Conservation (phyloP, 371 early-diverging fungal genomes). For the Mortierella sp. region DNA sequence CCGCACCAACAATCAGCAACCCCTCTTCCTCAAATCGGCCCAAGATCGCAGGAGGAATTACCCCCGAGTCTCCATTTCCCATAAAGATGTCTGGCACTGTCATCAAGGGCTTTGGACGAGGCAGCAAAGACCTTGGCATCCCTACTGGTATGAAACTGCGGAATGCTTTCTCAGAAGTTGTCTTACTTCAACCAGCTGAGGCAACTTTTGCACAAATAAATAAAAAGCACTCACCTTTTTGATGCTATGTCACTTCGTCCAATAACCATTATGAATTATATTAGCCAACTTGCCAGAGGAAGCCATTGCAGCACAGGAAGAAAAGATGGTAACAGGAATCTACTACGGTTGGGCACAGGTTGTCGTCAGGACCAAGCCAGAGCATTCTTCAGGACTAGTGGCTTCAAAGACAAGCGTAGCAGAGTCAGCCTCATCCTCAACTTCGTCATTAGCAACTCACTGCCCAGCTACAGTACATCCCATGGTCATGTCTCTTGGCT, state of each 20-base stretch:
- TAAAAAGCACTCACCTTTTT: neutral
- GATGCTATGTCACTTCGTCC: neutral
- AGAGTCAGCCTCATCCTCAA: constrained; percentile 22
- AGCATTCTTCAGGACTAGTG: constrained; percentile 8
- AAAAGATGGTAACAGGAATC: constrained; percentile 85
- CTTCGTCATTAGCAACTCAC: constrained; percentile 35
- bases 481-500: constrained; percentile 98
- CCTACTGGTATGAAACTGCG: constrained; percentile 85
- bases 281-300: constrained; percentile 92
- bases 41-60: constrained; percentile 69
- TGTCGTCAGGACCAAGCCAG: constrained; percentile 44
- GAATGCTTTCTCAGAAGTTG: neutral
- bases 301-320: constrained; percentile 75
- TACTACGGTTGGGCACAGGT: constrained; percentile 96
- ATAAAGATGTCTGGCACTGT: constrained; percentile 83
- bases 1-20: constrained; percentile 12
- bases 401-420: neutral
- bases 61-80: constrained; percentile 75
- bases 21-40: constrained; percentile 56
- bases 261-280: neutral
- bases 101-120: constrained; percentile 93
- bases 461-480: constrained; percentile 74
- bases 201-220: constrained; percentile 1
- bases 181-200: neutral
- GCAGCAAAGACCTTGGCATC: constrained; percentile 95